A percentile compares a stretch with the other conserved stretches of the same genome.
These are phyloP conservation scores for Cymodocea nodosa DNA, from an alignment of 116 monocot genomes.

Conservation along the genomic window DNA sequence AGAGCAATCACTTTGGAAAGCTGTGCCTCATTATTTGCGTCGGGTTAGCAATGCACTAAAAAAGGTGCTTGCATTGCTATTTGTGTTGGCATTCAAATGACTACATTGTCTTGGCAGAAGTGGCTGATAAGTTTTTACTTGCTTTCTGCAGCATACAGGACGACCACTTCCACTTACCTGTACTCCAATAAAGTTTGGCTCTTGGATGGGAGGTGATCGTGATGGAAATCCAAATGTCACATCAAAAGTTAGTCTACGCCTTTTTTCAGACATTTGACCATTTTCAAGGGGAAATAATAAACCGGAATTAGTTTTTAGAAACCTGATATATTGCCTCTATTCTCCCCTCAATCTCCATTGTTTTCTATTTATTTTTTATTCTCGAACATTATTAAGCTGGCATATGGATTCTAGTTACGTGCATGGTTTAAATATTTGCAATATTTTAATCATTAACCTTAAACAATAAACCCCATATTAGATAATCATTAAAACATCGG, in stretches of 20 bases:
- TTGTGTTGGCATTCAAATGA: background rate
- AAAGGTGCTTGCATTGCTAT: constrained; percentile 34
- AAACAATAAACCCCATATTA: too few species aligned
- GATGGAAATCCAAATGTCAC: constrained; percentile 98
- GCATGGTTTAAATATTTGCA: too few species aligned
- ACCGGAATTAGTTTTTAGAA: background rate
- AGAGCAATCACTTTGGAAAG: constrained; percentile 93
- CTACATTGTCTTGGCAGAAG: background rate
- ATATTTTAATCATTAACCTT: too few species aligned
- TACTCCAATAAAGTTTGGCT: constrained; percentile 91
- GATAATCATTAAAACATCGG: too few species aligned
- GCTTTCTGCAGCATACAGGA: constrained; percentile 63
- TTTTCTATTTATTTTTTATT: too few species aligned
- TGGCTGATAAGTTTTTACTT: background rate
- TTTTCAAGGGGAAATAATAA: background rate
- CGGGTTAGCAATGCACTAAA: constrained; percentile 82
- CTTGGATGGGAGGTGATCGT: constrained; percentile 97
- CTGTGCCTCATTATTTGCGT: constrained; percentile 86
- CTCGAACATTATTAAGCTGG: too few species aligned
- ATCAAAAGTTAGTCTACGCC: constrained; percentile 43
- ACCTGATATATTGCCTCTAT: background rate
- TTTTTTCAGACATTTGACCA: background rate
- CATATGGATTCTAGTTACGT: too few species aligned
- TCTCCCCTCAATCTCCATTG: too few species aligned
- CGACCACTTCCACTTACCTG: constrained; percentile 72